Percentiles rank a stretch among this genome's conserved stretches.
Evolutionary conservation across 441 rosid species (phyloP).

Genomic region (Erysimum cheiri): DNA sequence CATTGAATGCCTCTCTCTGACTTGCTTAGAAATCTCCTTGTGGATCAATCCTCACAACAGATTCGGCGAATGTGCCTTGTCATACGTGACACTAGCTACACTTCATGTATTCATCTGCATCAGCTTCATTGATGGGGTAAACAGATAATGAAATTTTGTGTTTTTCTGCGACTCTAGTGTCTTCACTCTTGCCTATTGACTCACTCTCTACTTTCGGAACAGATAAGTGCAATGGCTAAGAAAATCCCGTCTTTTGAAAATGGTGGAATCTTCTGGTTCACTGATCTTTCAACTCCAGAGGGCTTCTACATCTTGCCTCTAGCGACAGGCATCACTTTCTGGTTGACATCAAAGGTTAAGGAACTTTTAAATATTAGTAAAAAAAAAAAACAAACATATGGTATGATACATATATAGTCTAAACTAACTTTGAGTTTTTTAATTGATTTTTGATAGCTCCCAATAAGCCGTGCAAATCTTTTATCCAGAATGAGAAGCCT

Average conservation of each 20-base stretch:
- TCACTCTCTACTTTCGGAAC: neutral
- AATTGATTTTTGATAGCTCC: neutral
- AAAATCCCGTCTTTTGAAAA: constrained; percentile 35
- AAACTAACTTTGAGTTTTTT: neutral
- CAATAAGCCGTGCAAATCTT: neutral
- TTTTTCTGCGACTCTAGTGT: neutral
- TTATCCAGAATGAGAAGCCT: constrained; percentile 5
- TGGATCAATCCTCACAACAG: neutral
- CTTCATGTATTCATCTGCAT: constrained; percentile 41
- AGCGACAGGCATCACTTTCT: constrained; percentile 44
- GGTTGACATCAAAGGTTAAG: constrained; percentile 44
- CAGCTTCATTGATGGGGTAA: constrained; percentile 50
- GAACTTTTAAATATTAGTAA: neutral
- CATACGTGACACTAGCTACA: constrained; percentile 26
- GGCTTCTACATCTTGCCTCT: constrained; percentile 44
- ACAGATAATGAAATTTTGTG: neutral
- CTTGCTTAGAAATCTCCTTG: neutral
- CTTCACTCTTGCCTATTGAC: constrained; percentile 1
- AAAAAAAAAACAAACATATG: neutral
- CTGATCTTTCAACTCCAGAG: constrained; percentile 49
- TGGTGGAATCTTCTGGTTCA: too few species aligned
- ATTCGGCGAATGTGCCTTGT: constrained; percentile 11
- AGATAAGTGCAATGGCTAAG: constrained; percentile 51
- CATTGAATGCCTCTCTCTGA: neutral
- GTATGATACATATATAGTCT: neutral